Evolutionary conservation across 2,329 filamentous ascomycete species (phyloP).

Genomic region (Epichloe brachyelytri): DNA sequence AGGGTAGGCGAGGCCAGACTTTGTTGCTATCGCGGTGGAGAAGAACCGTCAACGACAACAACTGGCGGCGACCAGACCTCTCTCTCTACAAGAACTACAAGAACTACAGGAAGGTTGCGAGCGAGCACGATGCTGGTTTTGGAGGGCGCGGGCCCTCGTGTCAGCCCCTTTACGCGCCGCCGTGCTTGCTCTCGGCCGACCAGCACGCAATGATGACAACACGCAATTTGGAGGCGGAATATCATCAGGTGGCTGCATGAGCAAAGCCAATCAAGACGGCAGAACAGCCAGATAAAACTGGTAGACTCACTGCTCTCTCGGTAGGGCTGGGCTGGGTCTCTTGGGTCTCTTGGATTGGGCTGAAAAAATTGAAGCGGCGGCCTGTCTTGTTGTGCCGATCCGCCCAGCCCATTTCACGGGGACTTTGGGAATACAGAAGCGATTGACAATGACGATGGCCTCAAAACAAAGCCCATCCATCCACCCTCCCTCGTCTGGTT

Average conservation of each 20-base stretch:
- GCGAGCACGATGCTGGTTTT: no score
- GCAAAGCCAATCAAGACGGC: neutral
- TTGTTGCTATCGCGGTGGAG: neutral
- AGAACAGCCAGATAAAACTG: neutral
- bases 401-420: no score
- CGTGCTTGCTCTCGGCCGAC: no score
- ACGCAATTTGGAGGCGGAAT: neutral
- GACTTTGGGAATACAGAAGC: neutral
- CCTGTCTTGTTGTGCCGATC: no score
- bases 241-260: neutral
- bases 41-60: neutral
- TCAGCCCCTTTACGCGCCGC: no score
- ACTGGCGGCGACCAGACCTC: neutral
- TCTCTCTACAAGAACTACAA: no score
- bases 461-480: neutral
- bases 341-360: neutral
- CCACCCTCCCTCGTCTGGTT: neutral
- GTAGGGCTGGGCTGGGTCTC: no score
- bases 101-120: no score
- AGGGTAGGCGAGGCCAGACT: neutral
- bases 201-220: no score
- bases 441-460: neutral
- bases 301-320: no score
- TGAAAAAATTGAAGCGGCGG: neutral
- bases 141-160: no score